Evolutionary conservation across 768 basidiomycete species (phyloP).

Genomic region (Pleurotus platypus): DNA sequence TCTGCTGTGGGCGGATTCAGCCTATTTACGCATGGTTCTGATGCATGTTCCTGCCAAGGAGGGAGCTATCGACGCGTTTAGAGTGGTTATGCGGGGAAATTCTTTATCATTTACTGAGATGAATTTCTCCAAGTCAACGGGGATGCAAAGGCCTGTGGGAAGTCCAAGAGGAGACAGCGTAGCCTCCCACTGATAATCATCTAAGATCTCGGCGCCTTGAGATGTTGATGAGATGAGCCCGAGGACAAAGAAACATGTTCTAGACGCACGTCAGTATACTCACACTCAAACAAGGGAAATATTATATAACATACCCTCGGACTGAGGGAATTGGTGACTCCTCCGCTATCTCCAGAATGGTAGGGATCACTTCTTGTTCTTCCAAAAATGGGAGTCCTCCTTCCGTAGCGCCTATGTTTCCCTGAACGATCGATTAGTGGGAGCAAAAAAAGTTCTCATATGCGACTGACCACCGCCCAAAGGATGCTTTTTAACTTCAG

Average conservation of each 20-base stretch:
- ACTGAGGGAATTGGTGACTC: conserved; percentile 87
- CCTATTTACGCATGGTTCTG: conserved; percentile 37
- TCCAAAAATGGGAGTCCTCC: conserved; percentile 94
- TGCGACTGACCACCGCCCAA: conserved; percentile 90
- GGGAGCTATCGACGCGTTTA: conserved; percentile 53
- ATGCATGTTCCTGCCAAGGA: conserved; percentile 48
- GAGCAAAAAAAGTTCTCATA: background rate
- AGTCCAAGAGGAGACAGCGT: conserved; percentile 81
- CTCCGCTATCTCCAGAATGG: conserved; percentile 88
- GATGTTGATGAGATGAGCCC: conserved; percentile 89
- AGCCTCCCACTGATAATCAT: conserved; percentile 92
- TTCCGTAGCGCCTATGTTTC: conserved; percentile 87
- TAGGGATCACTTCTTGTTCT: conserved; percentile 90
- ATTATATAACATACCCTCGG: conserved; percentile 68
- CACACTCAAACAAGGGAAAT: background rate
- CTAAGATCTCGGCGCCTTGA: conserved; percentile 89
- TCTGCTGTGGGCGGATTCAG: conserved; percentile 64
- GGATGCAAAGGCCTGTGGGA: conserved; percentile 90
- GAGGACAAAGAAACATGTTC: conserved; percentile 95
- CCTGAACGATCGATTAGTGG: conserved; percentile 42
- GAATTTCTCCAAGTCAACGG: conserved; percentile 78
- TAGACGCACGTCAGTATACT: conserved; percentile 24
- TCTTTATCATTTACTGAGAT: conserved; percentile 48
- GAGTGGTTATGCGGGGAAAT: conserved; percentile 19
- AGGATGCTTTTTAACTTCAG: conserved; percentile 90